Evolutionary conservation across 1,139 yeast genomes (phyloP), one percentile per base, ranked within the genome.

Genomic region (Yamadazyma membranifaciens): DNA sequence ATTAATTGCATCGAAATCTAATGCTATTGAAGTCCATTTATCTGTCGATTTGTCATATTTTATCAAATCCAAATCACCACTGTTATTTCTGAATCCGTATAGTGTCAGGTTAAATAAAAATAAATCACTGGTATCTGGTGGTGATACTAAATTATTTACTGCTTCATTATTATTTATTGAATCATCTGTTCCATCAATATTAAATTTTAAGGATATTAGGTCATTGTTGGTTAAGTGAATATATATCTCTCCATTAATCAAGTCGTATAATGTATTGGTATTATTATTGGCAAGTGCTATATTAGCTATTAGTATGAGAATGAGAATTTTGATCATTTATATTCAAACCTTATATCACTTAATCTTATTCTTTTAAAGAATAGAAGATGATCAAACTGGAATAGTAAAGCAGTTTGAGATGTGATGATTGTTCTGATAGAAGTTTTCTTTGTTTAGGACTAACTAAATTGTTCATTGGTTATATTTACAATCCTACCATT

Each of bases 221-320:
- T 68, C 73, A 48, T 69, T 61, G 45, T 69, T 66, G 17, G 56
- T 54, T 36, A 71, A 55, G 43, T 65, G 70, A 20, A 70, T 45
- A 44, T 68, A 71, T 7, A 67, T 52, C 39, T 54, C 57, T 2
- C 73, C 74, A 11, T 59, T 57, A 6, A 55, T 47, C 30, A 65
- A 65, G 9, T 71, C 59, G 45, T 71, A 71, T 15, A 69, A 51
- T 3, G 44, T 37, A 10, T 33, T 33, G 12, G 37, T 20, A 20
- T 20, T 20, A 20, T 7, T 20, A 20, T 20, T 20, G 24, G 24
- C 24, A 7, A 6, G 24, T 20, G 24, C 24, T 20, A 20, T 20
- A 20, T 20, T 14, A 3, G 31, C 10, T 13, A 15, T 11, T 25
- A 34, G 12, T 4, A 26, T 10, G 15, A 33, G 13, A 6, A 33